Conservation (phyloP, 139 green algal genomes). For the Chlamydomonas applanata region DNA sequence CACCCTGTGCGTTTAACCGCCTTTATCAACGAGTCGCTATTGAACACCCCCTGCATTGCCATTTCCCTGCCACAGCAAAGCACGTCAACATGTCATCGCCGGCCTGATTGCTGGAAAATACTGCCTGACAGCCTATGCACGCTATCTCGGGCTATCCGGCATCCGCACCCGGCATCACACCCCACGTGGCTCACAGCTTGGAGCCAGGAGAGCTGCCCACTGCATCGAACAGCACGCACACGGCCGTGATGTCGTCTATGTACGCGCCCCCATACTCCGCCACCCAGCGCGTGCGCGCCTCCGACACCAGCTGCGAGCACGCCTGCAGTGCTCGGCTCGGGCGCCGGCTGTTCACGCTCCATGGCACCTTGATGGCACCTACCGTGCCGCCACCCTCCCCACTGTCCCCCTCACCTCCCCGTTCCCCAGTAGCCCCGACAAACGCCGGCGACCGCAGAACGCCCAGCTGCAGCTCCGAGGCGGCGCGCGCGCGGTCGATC, state of each 20-base stretch:
- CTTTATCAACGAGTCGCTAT: too few relatives aligned
- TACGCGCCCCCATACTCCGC: constrained; percentile 37
- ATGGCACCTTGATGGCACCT: neutral
- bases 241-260: constrained; percentile 49
- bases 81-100: too few relatives aligned
- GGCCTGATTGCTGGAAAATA: too few relatives aligned
- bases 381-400: neutral
- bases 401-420: neutral
- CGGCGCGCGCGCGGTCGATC: neutral
- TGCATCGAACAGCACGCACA: constrained; percentile 28
- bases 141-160: too few relatives aligned
- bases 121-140: too few relatives aligned
- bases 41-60: too few relatives aligned
- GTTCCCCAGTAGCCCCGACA: neutral
- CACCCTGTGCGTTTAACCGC: too few relatives aligned
- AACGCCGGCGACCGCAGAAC: neutral
- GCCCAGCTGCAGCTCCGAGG: neutral
- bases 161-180: too few relatives aligned
- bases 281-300: constrained; percentile 38
- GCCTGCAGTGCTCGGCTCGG: constrained; percentile 4
- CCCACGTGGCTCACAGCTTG: too few relatives aligned
- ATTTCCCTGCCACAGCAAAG: too few relatives aligned
- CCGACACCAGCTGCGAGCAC: constrained; percentile 40
- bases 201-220: too few relatives aligned
- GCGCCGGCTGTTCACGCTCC: neutral